These are phyloP conservation scores for Omphalotus olearius DNA, from an alignment of 1,284 basidiomycete genomes.

Conservation along the genomic window DNA sequence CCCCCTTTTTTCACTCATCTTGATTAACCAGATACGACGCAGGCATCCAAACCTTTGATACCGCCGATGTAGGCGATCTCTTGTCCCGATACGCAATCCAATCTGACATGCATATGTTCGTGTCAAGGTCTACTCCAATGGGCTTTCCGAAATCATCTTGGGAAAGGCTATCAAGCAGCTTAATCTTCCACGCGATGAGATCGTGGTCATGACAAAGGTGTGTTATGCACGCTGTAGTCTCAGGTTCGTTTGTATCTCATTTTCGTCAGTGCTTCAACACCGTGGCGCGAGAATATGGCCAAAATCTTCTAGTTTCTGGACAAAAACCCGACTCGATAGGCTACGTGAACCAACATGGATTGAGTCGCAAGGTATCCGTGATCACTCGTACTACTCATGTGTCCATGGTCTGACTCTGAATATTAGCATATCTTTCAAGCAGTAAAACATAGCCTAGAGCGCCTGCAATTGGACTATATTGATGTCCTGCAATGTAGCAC, in stretches of 20 bases:
- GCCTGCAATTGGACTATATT: slow-evolving; percentile 68
- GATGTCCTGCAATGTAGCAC: slow-evolving; percentile 41
- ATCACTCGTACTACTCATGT: not conserved
- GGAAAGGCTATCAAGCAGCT: slow-evolving; percentile 77
- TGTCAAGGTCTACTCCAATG: slow-evolving; percentile 59
- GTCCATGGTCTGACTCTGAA: not conserved
- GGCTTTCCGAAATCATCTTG: slow-evolving; percentile 67
- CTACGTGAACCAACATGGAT: slow-evolving; percentile 55
- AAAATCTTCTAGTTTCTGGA: not conserved
- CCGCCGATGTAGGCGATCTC: slow-evolving; percentile 40
- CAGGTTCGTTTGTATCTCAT: slow-evolving; percentile 2
- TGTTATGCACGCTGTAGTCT: not conserved
- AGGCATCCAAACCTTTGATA: slow-evolving; percentile 71
- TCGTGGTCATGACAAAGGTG: slow-evolving; percentile 78
- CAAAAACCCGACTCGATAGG: slow-evolving; percentile 29
- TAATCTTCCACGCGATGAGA: slow-evolving; percentile 69
- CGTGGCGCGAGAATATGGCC: not conserved
- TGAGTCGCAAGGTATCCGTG: slow-evolving; percentile 42
- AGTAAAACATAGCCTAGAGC: slow-evolving; percentile 60
- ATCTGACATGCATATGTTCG: not conserved
- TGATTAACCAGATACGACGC: slow-evolving; percentile 30
- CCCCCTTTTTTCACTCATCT: not conserved
- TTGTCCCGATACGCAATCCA: not conserved
- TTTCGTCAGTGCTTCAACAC: slow-evolving; percentile 6
- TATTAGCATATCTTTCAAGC: slow-evolving; percentile 65